phyloP scores from a whole-genome alignment of 2,329 filamentous ascomycete species.

The Penicillium sp. region DNA sequence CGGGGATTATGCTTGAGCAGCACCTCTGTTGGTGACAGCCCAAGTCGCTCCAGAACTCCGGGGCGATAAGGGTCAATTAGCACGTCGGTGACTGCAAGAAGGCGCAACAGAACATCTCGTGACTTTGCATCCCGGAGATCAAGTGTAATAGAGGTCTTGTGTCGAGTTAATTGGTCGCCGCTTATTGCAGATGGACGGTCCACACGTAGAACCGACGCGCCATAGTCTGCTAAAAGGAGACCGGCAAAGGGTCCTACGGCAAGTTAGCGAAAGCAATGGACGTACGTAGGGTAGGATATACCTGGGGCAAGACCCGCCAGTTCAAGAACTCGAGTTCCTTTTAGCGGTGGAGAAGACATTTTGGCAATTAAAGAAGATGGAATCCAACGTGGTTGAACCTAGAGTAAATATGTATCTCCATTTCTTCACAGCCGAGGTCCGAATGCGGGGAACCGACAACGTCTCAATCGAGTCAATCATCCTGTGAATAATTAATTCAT shows the following conservation, averaged over 20 bases:
- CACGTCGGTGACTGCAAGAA: conserved; percentile 63
- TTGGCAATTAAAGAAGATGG: not conserved
- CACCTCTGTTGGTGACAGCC: conserved; percentile 62
- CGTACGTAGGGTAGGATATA: conserved; percentile 23
- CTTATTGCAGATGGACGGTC: conserved; percentile 58
- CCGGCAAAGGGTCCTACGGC: conserved; percentile 76
- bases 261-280: conserved; percentile 2
- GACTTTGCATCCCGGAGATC: conserved; percentile 67
- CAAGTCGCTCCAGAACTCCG: conserved; percentile 78
- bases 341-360: conserved; percentile 43
- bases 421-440: conserved; percentile 11
- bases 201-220: conserved; percentile 79
- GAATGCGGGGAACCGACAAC: conserved; percentile 3
- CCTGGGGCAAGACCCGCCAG: conserved; percentile 62
- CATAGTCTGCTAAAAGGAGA: conserved; percentile 81
- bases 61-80: conserved; percentile 92
- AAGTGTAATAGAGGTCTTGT: conserved; percentile 73
- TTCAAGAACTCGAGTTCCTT: conserved; percentile 57
- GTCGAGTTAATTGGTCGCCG: conserved; percentile 68
- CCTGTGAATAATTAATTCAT: no score
- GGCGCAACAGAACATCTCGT: conserved; percentile 57
- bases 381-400: not conserved
- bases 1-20: conserved; percentile 64
- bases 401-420: conserved; percentile 4
- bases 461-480: no score